Percentiles rank a stretch among this genome's conserved stretches.
phyloP scores from a whole-genome alignment of 441 rosid species.

The Capsella rubella region DNA sequence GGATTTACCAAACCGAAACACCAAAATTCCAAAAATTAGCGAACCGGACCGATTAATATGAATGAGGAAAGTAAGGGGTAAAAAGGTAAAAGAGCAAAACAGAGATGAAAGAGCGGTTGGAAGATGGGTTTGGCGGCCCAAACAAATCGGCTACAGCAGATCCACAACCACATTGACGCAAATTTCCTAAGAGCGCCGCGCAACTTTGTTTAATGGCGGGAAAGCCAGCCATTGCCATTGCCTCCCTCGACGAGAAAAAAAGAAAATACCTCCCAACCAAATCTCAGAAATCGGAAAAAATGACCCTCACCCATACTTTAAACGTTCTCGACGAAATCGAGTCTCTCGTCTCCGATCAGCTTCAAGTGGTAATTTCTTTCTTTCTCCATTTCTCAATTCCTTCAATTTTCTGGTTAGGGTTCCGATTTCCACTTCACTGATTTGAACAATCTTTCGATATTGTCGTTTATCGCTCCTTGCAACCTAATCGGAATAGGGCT shows the following conservation, averaged over 20 bases:
- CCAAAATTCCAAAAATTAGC: too few relatives aligned
- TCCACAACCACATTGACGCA: background rate
- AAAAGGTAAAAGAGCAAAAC: background rate
- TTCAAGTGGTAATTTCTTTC: conserved; percentile 68
- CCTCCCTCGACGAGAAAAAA: background rate
- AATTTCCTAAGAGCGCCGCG: conserved; percentile 4
- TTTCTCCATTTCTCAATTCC: background rate
- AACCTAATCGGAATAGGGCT: background rate
- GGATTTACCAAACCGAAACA: background rate
- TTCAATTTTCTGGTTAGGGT: conserved; percentile 5
- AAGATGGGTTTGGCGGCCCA: background rate
- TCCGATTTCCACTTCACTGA: background rate
- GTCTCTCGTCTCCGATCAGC: conserved; percentile 74
- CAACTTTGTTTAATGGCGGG: conserved; percentile 55
- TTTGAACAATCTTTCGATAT: background rate
- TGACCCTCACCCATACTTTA: conserved; percentile 68
- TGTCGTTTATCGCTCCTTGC: background rate
- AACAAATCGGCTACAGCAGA: background rate
- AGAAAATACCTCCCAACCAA: conserved; percentile 31
- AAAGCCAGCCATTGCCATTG: conserved; percentile 43
- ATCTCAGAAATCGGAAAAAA: conserved; percentile 38
- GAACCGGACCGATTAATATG: background rate
- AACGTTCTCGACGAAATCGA: conserved; percentile 69
- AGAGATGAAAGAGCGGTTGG: background rate
- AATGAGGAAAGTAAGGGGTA: background rate